Base-by-base conservation (phyloP, 805 yeast genomes). In the Sugiyamaella qingdaonensis region DNA sequence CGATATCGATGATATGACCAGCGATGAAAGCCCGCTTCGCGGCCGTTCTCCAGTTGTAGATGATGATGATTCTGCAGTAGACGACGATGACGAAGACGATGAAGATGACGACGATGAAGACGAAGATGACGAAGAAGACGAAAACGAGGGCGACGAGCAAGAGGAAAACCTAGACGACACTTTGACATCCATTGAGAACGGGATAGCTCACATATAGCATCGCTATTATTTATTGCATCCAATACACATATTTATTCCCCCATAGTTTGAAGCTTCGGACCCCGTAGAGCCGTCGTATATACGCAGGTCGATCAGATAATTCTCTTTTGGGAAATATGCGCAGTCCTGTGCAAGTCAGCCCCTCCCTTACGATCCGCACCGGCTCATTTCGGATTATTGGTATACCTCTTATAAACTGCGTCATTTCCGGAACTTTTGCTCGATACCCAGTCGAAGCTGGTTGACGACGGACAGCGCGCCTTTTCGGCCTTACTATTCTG, bases 11-110 rank as follows among this genome's bases (percentile, higher is more conserved):
- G 64, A 57, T 9, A 16, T 39, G 54, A 58, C 34, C 59, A 54
- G 8, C 57, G 53, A 46, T 55, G 58, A 34, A 46, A 56, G 48
- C 29, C 59, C 48, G 50, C 66, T 2, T 10, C 10, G 42, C 4
- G 48, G 48, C 10, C n/a, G 37, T 4, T 43, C 33, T 21, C 34
- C 37, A 24, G 29, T 4, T 24, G 29, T 4, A 4, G 16, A 34
- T n/a, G 68, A 67, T 11, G 67, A 61, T 43, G 64, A 66, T 21
- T 65, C 61, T 29, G 56, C 57, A 35, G 66, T 63, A 44, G 60
- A 66, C 44, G 68, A 65, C 54, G 68, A 68, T 51, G 71, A 64
- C 11, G 70, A 62, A 9, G 68, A 63, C 4, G 68, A 61, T 2
- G 67, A 63, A 10, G 64, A 58, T 27, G 68, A 60, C 19, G 65